A percentile compares a stretch with the other conserved stretches of the same genome.
Evolutionary conservation across 805 yeast genomes (phyloP).

Genomic region (Middelhovenomyces tepae): DNA sequence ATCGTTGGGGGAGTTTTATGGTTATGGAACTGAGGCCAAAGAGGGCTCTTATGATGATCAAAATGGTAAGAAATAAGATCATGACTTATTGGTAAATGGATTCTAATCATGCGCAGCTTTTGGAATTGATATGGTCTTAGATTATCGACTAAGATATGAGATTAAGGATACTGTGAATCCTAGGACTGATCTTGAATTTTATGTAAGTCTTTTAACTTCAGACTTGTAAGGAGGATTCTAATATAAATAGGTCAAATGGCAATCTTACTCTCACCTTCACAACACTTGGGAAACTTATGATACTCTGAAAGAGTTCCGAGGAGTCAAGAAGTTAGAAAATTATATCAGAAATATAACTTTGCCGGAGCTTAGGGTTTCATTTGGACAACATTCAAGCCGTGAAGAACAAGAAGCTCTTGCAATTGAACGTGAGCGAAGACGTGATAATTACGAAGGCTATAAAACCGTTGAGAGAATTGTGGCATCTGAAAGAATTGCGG

Average conservation of each 20-base stretch:
- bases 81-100: constrained; percentile 7
- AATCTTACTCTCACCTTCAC: constrained; percentile 78
- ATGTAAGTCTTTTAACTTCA: constrained; percentile 25
- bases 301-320: constrained; percentile 42
- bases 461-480: constrained; percentile 85
- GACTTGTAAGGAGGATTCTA: constrained; percentile 50
- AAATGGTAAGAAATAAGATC: no score
- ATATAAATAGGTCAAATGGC: constrained; percentile 70
- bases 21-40: constrained; percentile 11
- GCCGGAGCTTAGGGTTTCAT: constrained; percentile 38
- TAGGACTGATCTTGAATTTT: constrained; percentile 24
- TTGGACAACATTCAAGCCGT: constrained; percentile 67
- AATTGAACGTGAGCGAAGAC: constrained; percentile 73
- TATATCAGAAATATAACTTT: constrained; percentile 73
- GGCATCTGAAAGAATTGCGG: constrained; percentile 57
- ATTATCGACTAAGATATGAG: constrained; percentile 40
- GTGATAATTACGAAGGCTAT: constrained; percentile 77
- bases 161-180: constrained; percentile 26
- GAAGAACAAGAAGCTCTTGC: constrained; percentile 94
- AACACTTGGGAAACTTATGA: constrained; percentile 85
- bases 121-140: constrained; percentile 44
- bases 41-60: constrained; percentile 1
- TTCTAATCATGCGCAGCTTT: constrained; percentile 32
- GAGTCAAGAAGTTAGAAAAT: constrained; percentile 81
- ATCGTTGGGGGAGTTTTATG: constrained; percentile 13